These are phyloP conservation scores for Ganoderma resinaceum DNA, from an alignment of 1,284 basidiomycete species.

Conservation along the genomic window DNA sequence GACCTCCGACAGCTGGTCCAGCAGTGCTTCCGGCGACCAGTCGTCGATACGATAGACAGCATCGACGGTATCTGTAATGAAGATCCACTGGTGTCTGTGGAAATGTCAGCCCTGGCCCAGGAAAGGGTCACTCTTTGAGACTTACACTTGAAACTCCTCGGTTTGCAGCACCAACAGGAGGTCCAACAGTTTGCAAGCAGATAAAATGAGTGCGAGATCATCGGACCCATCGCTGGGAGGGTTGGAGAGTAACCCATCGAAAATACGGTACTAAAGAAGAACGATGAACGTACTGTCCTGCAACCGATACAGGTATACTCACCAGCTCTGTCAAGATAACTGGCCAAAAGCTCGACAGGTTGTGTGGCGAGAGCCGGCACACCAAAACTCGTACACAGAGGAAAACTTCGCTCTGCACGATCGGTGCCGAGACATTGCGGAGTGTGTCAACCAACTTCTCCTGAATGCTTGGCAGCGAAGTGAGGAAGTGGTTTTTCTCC, in stretches of 20 bases:
- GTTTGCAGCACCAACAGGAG: slow-evolving; percentile 91
- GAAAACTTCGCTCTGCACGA: slow-evolving; percentile 94
- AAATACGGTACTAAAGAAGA: slow-evolving; percentile 68
- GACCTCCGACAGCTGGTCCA: slow-evolving; percentile 91
- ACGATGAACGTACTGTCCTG: slow-evolving; percentile 22
- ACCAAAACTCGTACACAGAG: slow-evolving; percentile 92
- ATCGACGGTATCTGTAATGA: slow-evolving; percentile 97
- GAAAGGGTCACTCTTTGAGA: slow-evolving; percentile 5
- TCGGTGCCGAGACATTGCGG: slow-evolving; percentile 80
- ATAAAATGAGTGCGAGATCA: slow-evolving; percentile 81
- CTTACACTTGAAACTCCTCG: slow-evolving; percentile 97
- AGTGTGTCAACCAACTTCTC: slow-evolving; percentile 97
- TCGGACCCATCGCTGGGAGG: slow-evolving; percentile 83
- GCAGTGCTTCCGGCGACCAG: slow-evolving; percentile 86
- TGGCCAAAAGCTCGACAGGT: slow-evolving; percentile 96
- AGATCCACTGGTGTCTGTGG: slow-evolving; percentile 96
- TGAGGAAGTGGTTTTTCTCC: slow-evolving; percentile 90
- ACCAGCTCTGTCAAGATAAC: slow-evolving; percentile 93
- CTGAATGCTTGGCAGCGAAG: slow-evolving; percentile 91
- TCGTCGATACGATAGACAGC: slow-evolving; percentile 89
- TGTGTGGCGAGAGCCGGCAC: slow-evolving; percentile 91
- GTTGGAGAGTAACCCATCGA: slow-evolving; percentile 70
- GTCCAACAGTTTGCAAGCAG: slow-evolving; percentile 95
- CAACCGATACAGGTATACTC: slow-evolving; percentile 34
- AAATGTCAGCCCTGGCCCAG: slow-evolving; percentile 9